A percentile compares a stretch with the other conserved stretches of the same genome.
These are phyloP conservation scores for Grosmannia serpens DNA, from an alignment of 2,329 filamentous ascomycete genomes.

Conservation along the genomic window DNA sequence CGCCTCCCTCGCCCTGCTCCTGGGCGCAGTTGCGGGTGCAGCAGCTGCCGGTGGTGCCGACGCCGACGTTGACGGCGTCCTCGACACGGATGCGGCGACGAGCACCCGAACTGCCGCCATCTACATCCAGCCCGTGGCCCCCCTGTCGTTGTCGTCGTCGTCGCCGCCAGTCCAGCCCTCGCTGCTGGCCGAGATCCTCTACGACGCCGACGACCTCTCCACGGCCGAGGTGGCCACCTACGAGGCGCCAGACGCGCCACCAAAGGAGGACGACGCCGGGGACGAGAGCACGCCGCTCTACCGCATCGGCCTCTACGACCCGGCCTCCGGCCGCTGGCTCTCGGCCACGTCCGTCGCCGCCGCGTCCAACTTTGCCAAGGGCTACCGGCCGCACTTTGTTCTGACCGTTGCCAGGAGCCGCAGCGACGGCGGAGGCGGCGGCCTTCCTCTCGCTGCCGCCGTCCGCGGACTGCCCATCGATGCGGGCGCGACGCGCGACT, in stretches of 20 bases:
- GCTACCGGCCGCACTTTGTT: conserved; percentile 45
- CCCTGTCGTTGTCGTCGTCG: conserved; percentile 18
- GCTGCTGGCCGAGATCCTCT: conserved; percentile 43
- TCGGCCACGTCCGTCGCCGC: conserved; percentile 45
- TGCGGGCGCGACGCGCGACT: conserved; percentile 53
- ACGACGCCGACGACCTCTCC: conserved; percentile 31
- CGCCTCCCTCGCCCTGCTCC: background rate
- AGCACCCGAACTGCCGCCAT: conserved; percentile 35
- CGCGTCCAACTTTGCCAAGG: conserved; percentile 47
- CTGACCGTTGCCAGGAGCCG: conserved; percentile 32
- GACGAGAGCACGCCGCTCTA: conserved; percentile 31
- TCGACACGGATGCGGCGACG: background rate
- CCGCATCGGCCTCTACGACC: conserved; percentile 47
- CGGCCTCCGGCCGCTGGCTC: conserved; percentile 32
- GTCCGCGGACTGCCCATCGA: conserved; percentile 48
- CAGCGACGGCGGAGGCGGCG: background rate
- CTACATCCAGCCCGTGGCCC: conserved; percentile 40
- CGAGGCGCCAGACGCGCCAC: conserved; percentile 32
- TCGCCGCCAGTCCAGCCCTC: conserved; percentile 19
- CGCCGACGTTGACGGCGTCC: background rate
- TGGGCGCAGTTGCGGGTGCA: background rate
- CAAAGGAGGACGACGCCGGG: background rate
- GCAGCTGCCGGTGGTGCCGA: background rate
- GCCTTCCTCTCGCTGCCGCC: conserved; percentile 21
- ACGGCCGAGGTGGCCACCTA: conserved; percentile 38